Evolutionary conservation across 2,329 filamentous ascomycete genomes (phyloP), one percentile per base, ranked within the genome.

Genomic region (Sclerotinia nivalis): DNA sequence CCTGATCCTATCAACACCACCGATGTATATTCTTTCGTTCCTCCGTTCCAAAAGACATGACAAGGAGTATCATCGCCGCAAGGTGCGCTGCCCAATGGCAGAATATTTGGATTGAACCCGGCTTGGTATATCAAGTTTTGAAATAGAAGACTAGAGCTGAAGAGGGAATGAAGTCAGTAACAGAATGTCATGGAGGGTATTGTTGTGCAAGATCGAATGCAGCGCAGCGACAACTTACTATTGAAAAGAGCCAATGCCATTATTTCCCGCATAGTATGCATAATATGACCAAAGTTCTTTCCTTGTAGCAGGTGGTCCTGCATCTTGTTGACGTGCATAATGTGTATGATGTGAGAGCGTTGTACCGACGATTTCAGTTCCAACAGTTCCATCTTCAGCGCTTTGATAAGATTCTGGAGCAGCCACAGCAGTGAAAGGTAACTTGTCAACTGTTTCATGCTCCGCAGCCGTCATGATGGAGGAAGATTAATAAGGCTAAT

Each of bases 81-180:
- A 45, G 70, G 25, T 9, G 71, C 70, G 55, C 76, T 78, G 28
- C 76, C 76, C 18, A 78, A 68, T n/a, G 77, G 77, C 2, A 76
- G 65, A 31, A 77, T 71, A 52, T 77, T 77, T 10, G 77, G 77
- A 50, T 78, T 76, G 70, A 78, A 78, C 13, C 71, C 75, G n/a
- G 74, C 77, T 69, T 78, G 76, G 58, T 75, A 76, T 55, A 78
- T 78, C 66, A 78, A 69, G 62, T 78, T 78, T 64, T 78, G 77
- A 66, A 78, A 78, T 15, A 78, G 73, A 58, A 78, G 73, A 64
- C 74, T 78, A 15, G 76, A 76, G 69, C 76, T 78, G 52, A 34
- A 66, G 28, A 52, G 31, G 20, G 25, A 67, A 13, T 40, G 50
- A 45, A 15, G 62, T 73, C 45, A 73, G 60, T 22, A 50, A 37